Evolutionary conservation across 1,284 basidiomycete genomes (phyloP), one percentile per base, ranked within the genome.

Genomic region (Chondrostereum purpureum): DNA sequence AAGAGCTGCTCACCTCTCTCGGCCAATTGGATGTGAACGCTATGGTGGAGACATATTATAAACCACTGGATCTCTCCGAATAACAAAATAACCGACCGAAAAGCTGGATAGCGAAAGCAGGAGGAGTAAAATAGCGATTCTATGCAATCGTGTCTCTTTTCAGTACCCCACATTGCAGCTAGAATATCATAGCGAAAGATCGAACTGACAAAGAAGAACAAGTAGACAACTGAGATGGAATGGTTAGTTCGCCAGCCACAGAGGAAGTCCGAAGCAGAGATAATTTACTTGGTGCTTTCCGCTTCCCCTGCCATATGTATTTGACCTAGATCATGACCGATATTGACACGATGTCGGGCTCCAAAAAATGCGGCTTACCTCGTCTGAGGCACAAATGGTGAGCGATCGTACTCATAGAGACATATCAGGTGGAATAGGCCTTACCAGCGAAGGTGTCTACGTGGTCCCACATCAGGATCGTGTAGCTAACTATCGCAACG

Each of bases 101-200:
- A 75, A 4, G 72, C 72, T 75, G 39, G 5, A 35, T 20, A 11
- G 31, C 8, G 24, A 76, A 77, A 1, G 68, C 69, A 2, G 75
- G 52, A 2, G 74, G 73, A 2, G 72, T 75, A 27, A 77, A 58
- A 50, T 78, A 78, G 18, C 72, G 67, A 53, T 73, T 74, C 69
- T 73, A 33, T 20, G 18, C 4, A 41, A 13, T 10, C 10, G 12
- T 17, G 18, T 38, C 36, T 11, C 12, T 8, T 11, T 11, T 6
- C 12, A 13, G 44, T 14, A n/a, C n/a, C n/a, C n/a, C n/a, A n/a
- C n/a, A n/a, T n/a, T n/a, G n/a, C n/a, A n/a, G n/a, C n/a, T n/a
- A n/a, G n/a, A n/a, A n/a, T n/a, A n/a, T n/a, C n/a, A n/a, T n/a
- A n/a, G n/a, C 8, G 27, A 39, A 40, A 21, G 24, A 41, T 13